A percentile compares a stretch with the other conserved stretches of the same genome.
These are phyloP conservation scores for Cubamyces lactineus DNA, from an alignment of 768 basidiomycete genomes.

Conservation along the genomic window DNA sequence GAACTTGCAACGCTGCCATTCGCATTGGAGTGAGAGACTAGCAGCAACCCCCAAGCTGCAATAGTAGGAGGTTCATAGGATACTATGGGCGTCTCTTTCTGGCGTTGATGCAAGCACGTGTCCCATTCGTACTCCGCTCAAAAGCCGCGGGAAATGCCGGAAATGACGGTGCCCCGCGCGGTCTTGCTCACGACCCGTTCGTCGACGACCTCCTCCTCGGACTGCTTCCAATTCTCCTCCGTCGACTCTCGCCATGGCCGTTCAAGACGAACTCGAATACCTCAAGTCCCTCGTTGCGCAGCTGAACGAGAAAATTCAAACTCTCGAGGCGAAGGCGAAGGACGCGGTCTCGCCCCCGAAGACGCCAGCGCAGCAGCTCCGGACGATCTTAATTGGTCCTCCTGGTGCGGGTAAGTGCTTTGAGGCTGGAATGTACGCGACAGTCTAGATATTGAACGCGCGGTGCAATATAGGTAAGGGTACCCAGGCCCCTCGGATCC, in stretches of 20 bases:
- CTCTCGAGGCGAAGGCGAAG: constrained; percentile 75
- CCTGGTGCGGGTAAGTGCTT: constrained; percentile 87
- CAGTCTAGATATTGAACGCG: background rate
- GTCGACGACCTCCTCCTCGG: constrained; percentile 15
- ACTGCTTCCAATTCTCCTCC: constrained; percentile 12
- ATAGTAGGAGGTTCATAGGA: too few species aligned
- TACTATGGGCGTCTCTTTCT: too few species aligned
- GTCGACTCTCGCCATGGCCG: constrained; percentile 51
- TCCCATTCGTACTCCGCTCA: constrained; percentile 13
- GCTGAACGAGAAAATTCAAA: constrained; percentile 86
- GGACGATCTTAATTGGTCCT: constrained; percentile 93
- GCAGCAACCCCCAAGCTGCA: too few species aligned
- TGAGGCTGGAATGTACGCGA: constrained; percentile 10
- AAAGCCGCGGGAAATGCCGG: constrained; percentile 22
- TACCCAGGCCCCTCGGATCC: constrained; percentile 94
- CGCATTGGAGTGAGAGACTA: too few species aligned
- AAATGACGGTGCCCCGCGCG: constrained; percentile 16
- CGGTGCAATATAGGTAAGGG: constrained; percentile 76
- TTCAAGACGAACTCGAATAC: constrained; percentile 85
- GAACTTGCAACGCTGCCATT: too few species aligned
- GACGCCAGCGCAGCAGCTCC: constrained; percentile 76
- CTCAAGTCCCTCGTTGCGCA: constrained; percentile 91
- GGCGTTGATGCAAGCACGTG: background rate
- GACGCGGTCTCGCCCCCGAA: constrained; percentile 42
- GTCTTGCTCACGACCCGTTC: constrained; percentile 5